Conservation (phyloP, 2,329 filamentous ascomycete genomes). For the Fusarium algeriense region DNA sequence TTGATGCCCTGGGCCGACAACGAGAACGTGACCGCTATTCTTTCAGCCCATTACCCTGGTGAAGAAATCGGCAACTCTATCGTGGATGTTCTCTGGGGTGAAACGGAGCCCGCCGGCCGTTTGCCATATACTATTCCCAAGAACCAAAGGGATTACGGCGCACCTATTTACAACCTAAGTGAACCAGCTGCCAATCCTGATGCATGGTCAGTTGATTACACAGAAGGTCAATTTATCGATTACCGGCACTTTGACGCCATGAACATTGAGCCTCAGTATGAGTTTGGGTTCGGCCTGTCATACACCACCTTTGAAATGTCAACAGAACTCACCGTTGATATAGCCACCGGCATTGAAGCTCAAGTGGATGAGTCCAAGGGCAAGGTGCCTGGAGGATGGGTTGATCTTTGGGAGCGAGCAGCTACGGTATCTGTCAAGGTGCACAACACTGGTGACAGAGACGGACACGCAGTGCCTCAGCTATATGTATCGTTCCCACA, state of each 20-base stretch:
- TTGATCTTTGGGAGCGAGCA: conserved; percentile 62
- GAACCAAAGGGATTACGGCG: conserved; percentile 61
- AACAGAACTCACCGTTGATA: conserved; percentile 47
- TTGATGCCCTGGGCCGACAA: conserved; percentile 70
- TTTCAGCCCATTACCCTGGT: conserved; percentile 77
- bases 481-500: conserved; percentile 62
- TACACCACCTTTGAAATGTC: conserved; percentile 71
- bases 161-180: conserved; percentile 51
- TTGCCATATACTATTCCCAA: conserved; percentile 77
- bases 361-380: conserved; percentile 10
- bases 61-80: conserved; percentile 77
- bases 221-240: conserved; percentile 74
- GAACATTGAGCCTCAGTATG: conserved; percentile 69
- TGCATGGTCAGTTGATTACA: conserved; percentile 63
- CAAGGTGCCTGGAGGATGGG: conserved; percentile 64
- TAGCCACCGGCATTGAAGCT: conserved; percentile 3
- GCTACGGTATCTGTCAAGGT: conserved; percentile 59
- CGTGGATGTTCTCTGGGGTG: conserved; percentile 75
- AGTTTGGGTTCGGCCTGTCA: conserved; percentile 76
- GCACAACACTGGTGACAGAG: conserved; percentile 63
- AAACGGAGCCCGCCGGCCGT: conserved; percentile 74
- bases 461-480: conserved; percentile 65
- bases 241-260: conserved; percentile 73
- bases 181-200: conserved; percentile 49
- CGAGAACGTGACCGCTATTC: conserved; percentile 73